phyloP scores from a whole-genome alignment of 768 basidiomycete species.

The Auriculariales sp. region DNA sequence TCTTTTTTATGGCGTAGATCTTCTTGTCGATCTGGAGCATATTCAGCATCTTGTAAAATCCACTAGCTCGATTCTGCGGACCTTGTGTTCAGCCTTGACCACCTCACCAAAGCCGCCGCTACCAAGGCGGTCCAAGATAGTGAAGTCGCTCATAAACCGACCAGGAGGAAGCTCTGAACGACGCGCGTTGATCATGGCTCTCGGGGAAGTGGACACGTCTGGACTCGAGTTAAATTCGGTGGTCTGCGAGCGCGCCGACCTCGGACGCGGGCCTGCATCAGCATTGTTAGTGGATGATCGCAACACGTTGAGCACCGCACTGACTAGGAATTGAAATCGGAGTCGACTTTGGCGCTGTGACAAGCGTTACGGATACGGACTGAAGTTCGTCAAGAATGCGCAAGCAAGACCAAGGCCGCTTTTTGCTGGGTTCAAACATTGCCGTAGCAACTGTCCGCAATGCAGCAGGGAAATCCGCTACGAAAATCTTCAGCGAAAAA shows the following conservation, averaged over 20 bases:
- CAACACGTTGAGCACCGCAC: conserved; percentile 12
- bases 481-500: conserved; percentile 30
- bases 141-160: neutral
- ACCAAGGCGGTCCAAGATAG: conserved; percentile 52
- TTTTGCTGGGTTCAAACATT: conserved; percentile 49
- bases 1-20: conserved; percentile 87
- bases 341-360: neutral
- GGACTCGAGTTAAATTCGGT: neutral
- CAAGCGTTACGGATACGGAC: conserved; percentile 12
- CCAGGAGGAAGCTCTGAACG: too few relatives aligned
- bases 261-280: conserved; percentile 4
- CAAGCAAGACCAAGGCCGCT: conserved; percentile 39
- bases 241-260: conserved; percentile 10
- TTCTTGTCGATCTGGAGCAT: conserved; percentile 54
- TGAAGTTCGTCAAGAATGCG: conserved; percentile 44
- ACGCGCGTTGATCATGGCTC: too few relatives aligned
- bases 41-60: neutral
- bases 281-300: conserved; percentile 15
- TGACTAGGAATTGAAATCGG: neutral
- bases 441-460: conserved; percentile 13
- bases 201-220: too few relatives aligned
- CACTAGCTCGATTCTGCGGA: neutral
- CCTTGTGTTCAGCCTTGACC: neutral
- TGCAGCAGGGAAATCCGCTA: conserved; percentile 1
- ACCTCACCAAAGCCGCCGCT: conserved; percentile 15